Conservation (phyloP, 805 yeast species). For the Starmerella roubikii region DNA sequence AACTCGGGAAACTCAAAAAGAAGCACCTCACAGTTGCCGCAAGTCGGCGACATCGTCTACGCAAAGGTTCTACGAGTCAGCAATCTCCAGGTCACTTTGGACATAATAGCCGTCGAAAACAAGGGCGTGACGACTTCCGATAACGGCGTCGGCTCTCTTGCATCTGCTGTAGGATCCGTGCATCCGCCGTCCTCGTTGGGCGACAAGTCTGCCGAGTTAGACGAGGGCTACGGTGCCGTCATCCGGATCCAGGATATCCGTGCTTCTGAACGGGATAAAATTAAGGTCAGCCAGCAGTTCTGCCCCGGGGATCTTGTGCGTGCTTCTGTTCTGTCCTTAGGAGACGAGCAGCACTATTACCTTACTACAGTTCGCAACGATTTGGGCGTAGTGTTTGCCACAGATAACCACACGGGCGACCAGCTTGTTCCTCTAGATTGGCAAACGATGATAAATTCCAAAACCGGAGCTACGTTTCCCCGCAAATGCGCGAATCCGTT, state of each 20-base stretch:
- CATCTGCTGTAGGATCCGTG: conserved; percentile 23
- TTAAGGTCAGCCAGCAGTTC: conserved; percentile 63
- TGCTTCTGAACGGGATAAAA: conserved; percentile 80
- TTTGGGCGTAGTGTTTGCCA: conserved; percentile 86
- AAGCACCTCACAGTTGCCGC: conserved; percentile 38
- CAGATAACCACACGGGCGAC: conserved; percentile 51
- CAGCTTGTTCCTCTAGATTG: conserved; percentile 84
- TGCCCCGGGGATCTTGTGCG: conserved; percentile 87
- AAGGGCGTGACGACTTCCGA: conserved; percentile 44
- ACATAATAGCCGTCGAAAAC: conserved; percentile 57
- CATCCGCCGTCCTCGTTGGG: conserved; percentile 20
- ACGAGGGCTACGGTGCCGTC: conserved; percentile 79
- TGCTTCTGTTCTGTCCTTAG: conserved; percentile 67
- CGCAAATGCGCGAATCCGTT: conserved; percentile 90
- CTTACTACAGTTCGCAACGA: conserved; percentile 81
- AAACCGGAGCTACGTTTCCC: conserved; percentile 57
- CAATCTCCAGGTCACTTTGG: conserved; percentile 60
- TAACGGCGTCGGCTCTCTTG: conserved; percentile 53
- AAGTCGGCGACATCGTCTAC: conserved; percentile 71
- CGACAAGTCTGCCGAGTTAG: conserved; percentile 38
- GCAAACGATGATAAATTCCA: conserved; percentile 81
- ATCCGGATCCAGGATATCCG: conserved; percentile 80
- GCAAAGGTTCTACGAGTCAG: conserved; percentile 59
- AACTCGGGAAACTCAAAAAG: conserved; percentile 14
- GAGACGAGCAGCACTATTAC: conserved; percentile 88